Evolutionary conservation across 1,139 yeast species (phyloP), one percentile per base, ranked within the genome.

Genomic region (Suhomyces wounanorum): DNA sequence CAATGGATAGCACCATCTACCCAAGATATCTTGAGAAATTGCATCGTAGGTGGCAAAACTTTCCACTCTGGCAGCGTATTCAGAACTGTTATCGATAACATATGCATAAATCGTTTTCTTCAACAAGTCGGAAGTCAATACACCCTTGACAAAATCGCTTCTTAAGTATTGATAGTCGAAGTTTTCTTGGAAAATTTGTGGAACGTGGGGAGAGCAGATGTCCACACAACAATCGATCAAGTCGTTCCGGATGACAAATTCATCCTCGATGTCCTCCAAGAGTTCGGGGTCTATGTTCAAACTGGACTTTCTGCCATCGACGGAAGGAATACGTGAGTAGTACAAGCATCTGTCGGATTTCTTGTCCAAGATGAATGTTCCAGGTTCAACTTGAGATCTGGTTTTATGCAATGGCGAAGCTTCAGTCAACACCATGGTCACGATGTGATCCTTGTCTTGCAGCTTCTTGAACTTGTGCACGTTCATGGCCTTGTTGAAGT

Each of bases 211-310:
- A 8, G 97, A 79, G 68, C 99, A 94, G 54, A 94, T 90, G 70
- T 94, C 99, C 52, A 94, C 90, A 64, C 89, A 95, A 68, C 99
- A 94, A 71, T 94, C 99, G 55, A 95, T 91, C 58, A 94, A 79
- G 68, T 94, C 98, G 66, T 94, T 95, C 64, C 97, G 81, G 52
- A 94, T 76, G 11, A 82, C 81, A 58, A 94, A 83, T 54, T 88
- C 92, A 54, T 87, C 91, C 33, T 69, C 75, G 41, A 87, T 85
- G 54, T 82, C 87, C 56, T 87, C 91, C 58, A 92, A 76, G 47
- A 94, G 76, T 64, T 90, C 96, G 0, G 96, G 89, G 64, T 94
- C 98, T 46, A 94, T 81, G 52, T 81, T 78, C 31, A 92, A 78
- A n/a, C 79, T 65, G 13, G 81, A 61, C 56, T 77, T 75, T 43